Conservation (phyloP, 805 yeast genomes). For the Henningerozyma blattae region DNA sequence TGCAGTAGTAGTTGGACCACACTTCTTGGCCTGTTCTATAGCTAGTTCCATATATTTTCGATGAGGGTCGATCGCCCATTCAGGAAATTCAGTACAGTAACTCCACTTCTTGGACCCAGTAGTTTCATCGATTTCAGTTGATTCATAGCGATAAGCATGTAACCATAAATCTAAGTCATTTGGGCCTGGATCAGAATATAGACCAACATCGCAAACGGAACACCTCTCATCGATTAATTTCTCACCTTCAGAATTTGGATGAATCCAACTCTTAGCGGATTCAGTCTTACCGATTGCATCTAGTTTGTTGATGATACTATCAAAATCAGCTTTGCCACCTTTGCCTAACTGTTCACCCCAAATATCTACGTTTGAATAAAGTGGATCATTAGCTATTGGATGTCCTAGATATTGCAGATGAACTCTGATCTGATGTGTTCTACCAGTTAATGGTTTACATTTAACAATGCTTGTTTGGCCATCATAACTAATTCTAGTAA, state of each 20-base stretch:
- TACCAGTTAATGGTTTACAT: slow-evolving; percentile 81
- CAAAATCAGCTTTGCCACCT: slow-evolving; percentile 38
- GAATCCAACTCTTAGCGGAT: slow-evolving; percentile 57
- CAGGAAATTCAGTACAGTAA: slow-evolving; percentile 65
- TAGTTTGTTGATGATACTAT: slow-evolving; percentile 35
- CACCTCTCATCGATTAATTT: slow-evolving; percentile 47
- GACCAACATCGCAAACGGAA: slow-evolving; percentile 49
- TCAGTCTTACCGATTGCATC: slow-evolving; percentile 60
- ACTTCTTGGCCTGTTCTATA: slow-evolving; percentile 61
- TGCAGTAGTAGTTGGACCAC: slow-evolving; percentile 75
- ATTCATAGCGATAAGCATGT: slow-evolving; percentile 76
- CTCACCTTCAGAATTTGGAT: slow-evolving; percentile 54
- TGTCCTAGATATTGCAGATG: slow-evolving; percentile 82
- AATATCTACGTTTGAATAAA: slow-evolving; percentile 62
- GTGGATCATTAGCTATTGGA: slow-evolving; percentile 89
- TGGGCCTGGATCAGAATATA: slow-evolving; percentile 81
- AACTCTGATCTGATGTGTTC: slow-evolving; percentile 92
- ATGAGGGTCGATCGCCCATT: slow-evolving; percentile 64
- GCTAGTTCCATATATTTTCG: slow-evolving; percentile 62
- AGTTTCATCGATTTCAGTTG: slow-evolving; percentile 27
- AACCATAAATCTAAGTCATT: slow-evolving; percentile 82
- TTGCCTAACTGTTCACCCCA: slow-evolving; percentile 78
- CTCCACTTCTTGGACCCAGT: slow-evolving; percentile 41
- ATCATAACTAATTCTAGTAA: slow-evolving; percentile 58
- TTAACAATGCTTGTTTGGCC: slow-evolving; percentile 52